phyloP scores from a whole-genome alignment of 768 basidiomycete species.

The Lactarius sanguifluus region DNA sequence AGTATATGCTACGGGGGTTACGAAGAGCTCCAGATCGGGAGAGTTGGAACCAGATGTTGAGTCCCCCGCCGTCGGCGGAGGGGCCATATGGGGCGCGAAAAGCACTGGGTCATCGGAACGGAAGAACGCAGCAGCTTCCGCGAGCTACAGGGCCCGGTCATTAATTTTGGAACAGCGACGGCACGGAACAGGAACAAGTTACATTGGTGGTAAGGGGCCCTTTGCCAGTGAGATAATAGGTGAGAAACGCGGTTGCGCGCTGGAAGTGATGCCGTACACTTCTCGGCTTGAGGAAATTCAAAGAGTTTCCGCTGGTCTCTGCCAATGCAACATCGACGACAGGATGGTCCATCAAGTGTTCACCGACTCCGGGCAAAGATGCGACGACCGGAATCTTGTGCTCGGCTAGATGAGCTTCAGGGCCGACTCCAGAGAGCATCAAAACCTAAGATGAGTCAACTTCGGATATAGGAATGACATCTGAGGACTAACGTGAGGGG shows the following conservation, averaged over 20 bases:
- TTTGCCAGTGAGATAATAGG: conserved; percentile 46
- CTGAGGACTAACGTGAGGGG: conserved; percentile 47
- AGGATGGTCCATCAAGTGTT: conserved; percentile 69
- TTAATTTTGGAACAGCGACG: not conserved
- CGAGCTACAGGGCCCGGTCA: conserved; percentile 32
- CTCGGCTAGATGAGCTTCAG: conserved; percentile 52
- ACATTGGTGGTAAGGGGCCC: conserved; percentile 60
- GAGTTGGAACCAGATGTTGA: conserved; percentile 36
- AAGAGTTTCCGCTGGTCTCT: conserved; percentile 48
- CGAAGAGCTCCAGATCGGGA: conserved; percentile 40
- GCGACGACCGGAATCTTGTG: conserved; percentile 55
- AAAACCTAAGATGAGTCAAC: conserved; percentile 45
- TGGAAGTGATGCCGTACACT: conserved; percentile 6
- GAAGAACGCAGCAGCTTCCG: conserved; percentile 54
- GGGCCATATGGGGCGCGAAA: conserved; percentile 38
- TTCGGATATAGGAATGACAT: not conserved
- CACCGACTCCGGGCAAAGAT: conserved; percentile 73
- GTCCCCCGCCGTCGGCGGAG: conserved; percentile 31
- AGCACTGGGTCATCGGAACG: conserved; percentile 49
- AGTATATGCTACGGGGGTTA: conserved; percentile 33
- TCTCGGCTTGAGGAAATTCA: conserved; percentile 40
- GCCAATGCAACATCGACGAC: conserved; percentile 52
- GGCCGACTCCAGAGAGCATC: conserved; percentile 77
- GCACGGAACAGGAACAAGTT: conserved; percentile 18
- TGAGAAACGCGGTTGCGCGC: conserved; percentile 33